phyloP scores from a whole-genome alignment of 2,329 filamentous ascomycete species.

The Microdochium nivale region DNA sequence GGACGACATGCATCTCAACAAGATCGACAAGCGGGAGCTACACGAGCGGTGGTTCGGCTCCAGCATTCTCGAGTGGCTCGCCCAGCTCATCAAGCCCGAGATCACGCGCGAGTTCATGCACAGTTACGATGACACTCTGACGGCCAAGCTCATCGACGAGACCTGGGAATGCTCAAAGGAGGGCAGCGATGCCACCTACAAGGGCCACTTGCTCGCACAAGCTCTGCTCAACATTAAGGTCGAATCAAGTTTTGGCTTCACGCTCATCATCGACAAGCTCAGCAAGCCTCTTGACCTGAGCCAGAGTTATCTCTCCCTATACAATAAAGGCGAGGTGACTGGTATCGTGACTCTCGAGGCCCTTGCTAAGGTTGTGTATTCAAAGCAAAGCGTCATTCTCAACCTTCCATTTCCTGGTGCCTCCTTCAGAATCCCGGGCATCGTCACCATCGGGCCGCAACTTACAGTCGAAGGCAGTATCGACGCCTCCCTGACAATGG shows the following conservation, averaged over 20 bases:
- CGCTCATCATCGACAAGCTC: conserved; percentile 14
- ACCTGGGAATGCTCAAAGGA: conserved; percentile 8
- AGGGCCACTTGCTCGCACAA: conserved; percentile 11
- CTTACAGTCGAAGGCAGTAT: conserved; percentile 12
- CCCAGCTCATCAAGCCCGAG: conserved; percentile 10
- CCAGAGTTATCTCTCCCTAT: conserved; percentile 15
- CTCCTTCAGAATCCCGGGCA: conserved; percentile 17
- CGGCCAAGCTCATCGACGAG: conserved; percentile 14
- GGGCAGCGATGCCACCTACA: conserved; percentile 4
- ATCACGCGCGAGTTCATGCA: conserved; percentile 17
- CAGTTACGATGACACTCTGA: conserved; percentile 13
- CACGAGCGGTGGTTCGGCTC: conserved; percentile 27
- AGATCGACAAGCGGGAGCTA: conserved; percentile 16
- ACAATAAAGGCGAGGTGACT: conserved; percentile 14
- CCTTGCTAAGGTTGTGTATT: conserved; percentile 9
- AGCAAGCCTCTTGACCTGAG: conserved; percentile 14
- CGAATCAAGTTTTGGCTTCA: conserved; percentile 17
- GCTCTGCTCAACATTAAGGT: conserved; percentile 12
- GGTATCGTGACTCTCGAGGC: conserved; percentile 17
- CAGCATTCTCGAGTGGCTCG: conserved; percentile 21
- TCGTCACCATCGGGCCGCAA: conserved; percentile 21
- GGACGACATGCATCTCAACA: conserved; percentile 20
- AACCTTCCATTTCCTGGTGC: conserved; percentile 16
- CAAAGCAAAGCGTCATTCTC: conserved; percentile 10
- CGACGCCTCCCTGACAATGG: conserved; percentile 12